Evolutionary conservation across 2,329 filamentous ascomycete genomes (phyloP).

Genomic region (Cercospora sp.): DNA sequence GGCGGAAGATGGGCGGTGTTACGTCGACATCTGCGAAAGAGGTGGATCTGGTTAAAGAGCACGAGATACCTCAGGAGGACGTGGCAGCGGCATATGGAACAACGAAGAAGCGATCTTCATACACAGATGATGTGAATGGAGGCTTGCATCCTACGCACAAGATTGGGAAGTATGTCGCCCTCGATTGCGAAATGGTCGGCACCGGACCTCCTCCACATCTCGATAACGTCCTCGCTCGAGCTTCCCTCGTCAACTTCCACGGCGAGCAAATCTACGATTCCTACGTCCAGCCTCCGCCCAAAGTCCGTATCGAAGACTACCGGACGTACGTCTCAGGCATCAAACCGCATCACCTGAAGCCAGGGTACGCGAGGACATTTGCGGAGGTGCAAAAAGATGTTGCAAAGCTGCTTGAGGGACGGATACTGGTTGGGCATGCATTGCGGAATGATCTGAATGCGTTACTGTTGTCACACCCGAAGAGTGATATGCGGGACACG

Average conservation of each 20-base stretch:
- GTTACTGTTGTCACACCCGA: conserved; percentile 75
- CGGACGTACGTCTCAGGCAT: conserved; percentile 85
- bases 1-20: conserved; percentile 55
- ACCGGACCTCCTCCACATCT: conserved; percentile 67
- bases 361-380: conserved; percentile 55
- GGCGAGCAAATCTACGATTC: conserved; percentile 92
- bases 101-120: conserved; percentile 60
- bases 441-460: conserved; percentile 74
- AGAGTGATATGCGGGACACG: conserved; percentile 79
- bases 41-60: conserved; percentile 37
- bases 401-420: conserved; percentile 64
- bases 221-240: conserved; percentile 77
- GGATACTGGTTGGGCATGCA: conserved; percentile 81
- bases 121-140: conserved; percentile 48
- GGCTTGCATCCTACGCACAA: conserved; percentile 57
- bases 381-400: conserved; percentile 75
- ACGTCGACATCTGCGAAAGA: conserved; percentile 42
- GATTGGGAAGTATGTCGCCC: conserved; percentile 83
- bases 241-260: conserved; percentile 91
- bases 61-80: conserved; percentile 57
- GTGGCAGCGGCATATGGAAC: conserved; percentile 64
- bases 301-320: conserved; percentile 82
- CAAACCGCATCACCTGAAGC: conserved; percentile 67
- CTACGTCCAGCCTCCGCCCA: conserved; percentile 67
- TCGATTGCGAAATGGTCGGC: conserved; percentile 99